These are phyloP conservation scores for Fragilaria crotonensis DNA, from an alignment of 108 stramenopile genomes.

Conservation along the genomic window DNA sequence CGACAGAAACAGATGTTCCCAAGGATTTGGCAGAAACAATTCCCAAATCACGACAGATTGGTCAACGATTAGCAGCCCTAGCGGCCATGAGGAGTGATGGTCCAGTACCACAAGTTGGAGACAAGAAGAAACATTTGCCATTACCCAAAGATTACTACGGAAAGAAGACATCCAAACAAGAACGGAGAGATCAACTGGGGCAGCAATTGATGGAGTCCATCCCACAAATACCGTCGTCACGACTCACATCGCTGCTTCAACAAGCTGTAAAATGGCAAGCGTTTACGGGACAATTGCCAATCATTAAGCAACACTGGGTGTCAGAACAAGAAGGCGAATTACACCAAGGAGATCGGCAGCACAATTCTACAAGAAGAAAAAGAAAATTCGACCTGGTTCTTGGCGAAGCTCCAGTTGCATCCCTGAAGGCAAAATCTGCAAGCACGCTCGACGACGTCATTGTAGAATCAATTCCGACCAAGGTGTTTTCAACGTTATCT, in stretches of 20 bases:
- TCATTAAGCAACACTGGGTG: slow-evolving; percentile 23
- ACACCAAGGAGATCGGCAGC: slow-evolving; percentile 8
- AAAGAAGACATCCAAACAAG: slow-evolving; percentile 26
- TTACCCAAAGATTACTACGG: slow-evolving; percentile 46
- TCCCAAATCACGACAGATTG: slow-evolving; percentile 34
- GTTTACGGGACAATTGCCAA: slow-evolving; percentile 59
- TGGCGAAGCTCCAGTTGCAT: slow-evolving; percentile 34
- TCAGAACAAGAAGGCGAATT: slow-evolving; percentile 29
- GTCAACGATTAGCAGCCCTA: slow-evolving; percentile 59
- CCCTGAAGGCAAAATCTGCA: slow-evolving; percentile 8
- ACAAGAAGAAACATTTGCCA: not conserved
- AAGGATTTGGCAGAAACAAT: slow-evolving; percentile 13
- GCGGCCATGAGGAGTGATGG: slow-evolving; percentile 22
- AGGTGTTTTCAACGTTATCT: slow-evolving; percentile 53
- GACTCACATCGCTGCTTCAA: slow-evolving; percentile 77
- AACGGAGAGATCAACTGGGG: slow-evolving; percentile 62
- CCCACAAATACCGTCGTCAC: slow-evolving; percentile 57
- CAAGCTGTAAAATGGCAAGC: slow-evolving; percentile 89
- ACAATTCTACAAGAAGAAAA: slow-evolving; percentile 19
- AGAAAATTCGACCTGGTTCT: slow-evolving; percentile 69
- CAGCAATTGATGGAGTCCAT: slow-evolving; percentile 37
- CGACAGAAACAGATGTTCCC: not conserved
- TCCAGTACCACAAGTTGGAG: not conserved
- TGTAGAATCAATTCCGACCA: slow-evolving; percentile 41
- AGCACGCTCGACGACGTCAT: not conserved